Evolutionary conservation across 106 monocot genomes (phyloP).

Genomic region (Allium sativum): DNA sequence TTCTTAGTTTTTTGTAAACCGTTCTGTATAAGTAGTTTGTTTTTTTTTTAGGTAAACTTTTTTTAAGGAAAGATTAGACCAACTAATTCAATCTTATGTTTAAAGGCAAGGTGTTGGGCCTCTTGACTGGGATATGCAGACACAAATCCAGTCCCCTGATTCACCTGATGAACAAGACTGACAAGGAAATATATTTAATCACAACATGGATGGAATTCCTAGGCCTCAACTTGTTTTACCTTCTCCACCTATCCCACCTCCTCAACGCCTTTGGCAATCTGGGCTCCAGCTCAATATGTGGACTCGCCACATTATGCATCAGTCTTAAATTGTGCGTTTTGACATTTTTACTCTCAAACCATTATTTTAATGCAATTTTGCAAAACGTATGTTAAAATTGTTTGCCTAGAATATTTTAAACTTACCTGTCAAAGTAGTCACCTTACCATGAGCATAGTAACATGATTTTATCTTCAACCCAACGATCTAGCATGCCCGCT

Average conservation of each 20-base stretch:
- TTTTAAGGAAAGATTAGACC: conserved; percentile 88
- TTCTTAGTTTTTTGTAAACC: no score
- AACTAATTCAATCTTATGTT: conserved; percentile 77
- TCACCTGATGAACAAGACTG: conserved; percentile 33
- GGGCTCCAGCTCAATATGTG: conserved; percentile 53
- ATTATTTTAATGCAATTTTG: conserved; percentile 1
- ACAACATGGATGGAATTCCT: conserved; percentile 26
- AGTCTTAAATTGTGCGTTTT: conserved; percentile 53
- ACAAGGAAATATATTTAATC: conserved; percentile 25
- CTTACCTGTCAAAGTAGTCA: no score
- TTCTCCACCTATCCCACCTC: conserved; percentile 72
- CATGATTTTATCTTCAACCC: no score
- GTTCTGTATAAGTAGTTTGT: no score
- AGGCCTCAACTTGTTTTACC: conserved; percentile 41
- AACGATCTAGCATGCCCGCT: no score
- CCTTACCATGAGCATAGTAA: no score
- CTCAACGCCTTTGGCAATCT: conserved; percentile 72
- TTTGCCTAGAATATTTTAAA: no score
- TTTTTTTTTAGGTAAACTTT: no score
- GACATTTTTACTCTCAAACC: conserved; percentile 2
- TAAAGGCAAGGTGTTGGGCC: conserved; percentile 54
- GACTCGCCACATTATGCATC: conserved; percentile 56
- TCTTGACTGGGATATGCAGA: conserved; percentile 55
- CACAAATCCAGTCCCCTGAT: conserved; percentile 23
- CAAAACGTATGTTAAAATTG: background rate